Evolutionary conservation across 2,329 filamentous ascomycete species (phyloP), one percentile per base, ranked within the genome.

Genomic region (Xylaria polymorpha): DNA sequence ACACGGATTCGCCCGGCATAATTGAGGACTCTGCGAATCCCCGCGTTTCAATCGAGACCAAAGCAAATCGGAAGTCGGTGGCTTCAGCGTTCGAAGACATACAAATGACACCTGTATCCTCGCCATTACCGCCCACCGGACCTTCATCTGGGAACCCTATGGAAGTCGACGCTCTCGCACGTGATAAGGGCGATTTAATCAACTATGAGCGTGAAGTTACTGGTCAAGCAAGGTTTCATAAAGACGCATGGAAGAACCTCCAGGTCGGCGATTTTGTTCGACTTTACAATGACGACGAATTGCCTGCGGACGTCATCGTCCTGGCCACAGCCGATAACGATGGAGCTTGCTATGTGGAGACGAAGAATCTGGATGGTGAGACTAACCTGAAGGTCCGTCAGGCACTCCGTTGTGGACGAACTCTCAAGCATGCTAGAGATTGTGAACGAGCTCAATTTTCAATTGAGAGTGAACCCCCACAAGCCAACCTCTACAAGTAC

Each of bases 301-400:
- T 99, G 29, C 97, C 96, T 1, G 95, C 96, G 57, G 96, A 99
- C 80, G 85, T 99, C 56, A 91, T 98, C 57, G 92, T 99, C 51
- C 83, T 99, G 29, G 93, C 96, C 2, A 98, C 96, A 0, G 97
- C 96, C 2, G 96, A 98, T 75, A 87, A 92, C 0, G 96, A 99
- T 75, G 96, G 96, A 60, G 93, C 93, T 44, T 99, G 96, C 81
- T 99, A 98, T 76, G 92, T 99, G 25, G 96, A 99, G 81, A 99
- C 96, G 2, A 99, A 98, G 84, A 98, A 97, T 79, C 80, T 99
- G 84, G 96, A 99, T 77, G 96, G 96, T 60, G 96, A 99, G 82
- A 99, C 96, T 2, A 99, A 99, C 76, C 83, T 99, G 71, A 99
- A 99, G 81, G 94, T 98, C 70, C 92, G 96, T 68, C 93, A 95